Conservation (phyloP, 192 early-diverging fungal genomes). For the Entomortierella parvispora region DNA sequence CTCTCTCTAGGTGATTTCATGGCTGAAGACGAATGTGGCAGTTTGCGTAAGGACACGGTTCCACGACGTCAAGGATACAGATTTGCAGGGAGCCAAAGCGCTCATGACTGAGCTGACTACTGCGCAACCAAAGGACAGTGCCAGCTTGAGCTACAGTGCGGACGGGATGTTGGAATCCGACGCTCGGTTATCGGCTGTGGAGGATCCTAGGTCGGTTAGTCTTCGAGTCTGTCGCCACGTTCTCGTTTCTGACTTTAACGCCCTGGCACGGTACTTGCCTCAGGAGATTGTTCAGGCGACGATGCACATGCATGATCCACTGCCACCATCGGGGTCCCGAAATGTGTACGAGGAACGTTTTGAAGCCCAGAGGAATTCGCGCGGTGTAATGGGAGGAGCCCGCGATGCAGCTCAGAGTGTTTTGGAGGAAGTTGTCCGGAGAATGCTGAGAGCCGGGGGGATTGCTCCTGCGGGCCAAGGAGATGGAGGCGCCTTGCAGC, state of each 20-base stretch:
- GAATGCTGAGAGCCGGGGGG: constrained; percentile 12
- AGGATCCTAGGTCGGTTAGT: constrained; percentile 7
- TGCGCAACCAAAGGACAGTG: constrained; percentile 3
- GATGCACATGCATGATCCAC: constrained; percentile 71
- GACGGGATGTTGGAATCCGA: constrained; percentile 37
- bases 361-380: constrained; percentile 23
- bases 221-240: constrained; percentile 44
- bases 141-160: constrained; percentile 36
- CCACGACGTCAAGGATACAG: constrained; percentile 19
- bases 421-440: constrained; percentile 34
- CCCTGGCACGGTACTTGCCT: constrained; percentile 62
- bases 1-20: constrained; percentile 33
- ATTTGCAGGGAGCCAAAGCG: constrained; percentile 23
- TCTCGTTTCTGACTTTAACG: constrained; percentile 60
- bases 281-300: constrained; percentile 53
- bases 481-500: constrained; percentile 2
- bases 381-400: constrained; percentile 26
- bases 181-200: not conserved
- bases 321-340: constrained; percentile 67
- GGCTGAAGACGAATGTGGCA: constrained; percentile 49
- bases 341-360: constrained; percentile 47
- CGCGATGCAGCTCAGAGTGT: constrained; percentile 38
- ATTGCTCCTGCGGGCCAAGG: not conserved
- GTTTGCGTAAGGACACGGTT: constrained; percentile 30
- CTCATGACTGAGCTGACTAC: constrained; percentile 6